Evolutionary conservation across 163 green algal genomes (phyloP), one percentile per base, ranked within the genome.

Genomic region (Trebouxiophyceae sp.): DNA sequence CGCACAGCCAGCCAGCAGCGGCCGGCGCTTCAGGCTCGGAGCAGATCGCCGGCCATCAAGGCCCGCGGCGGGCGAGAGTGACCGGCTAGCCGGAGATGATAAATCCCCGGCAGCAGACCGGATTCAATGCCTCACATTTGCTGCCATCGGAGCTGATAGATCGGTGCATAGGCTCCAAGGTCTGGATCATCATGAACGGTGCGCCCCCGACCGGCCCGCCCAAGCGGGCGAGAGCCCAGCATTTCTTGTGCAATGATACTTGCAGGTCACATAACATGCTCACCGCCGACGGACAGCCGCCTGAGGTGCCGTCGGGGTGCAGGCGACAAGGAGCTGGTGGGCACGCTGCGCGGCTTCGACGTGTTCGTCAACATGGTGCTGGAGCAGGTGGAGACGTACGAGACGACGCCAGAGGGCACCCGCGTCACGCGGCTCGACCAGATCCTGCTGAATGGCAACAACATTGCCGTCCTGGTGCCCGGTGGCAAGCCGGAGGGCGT

Each of bases 321-420:
- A 50, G 39, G 87, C 16, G 86, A 94, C 71, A 93, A 92, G 73
- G 89, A 95, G 69, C 85, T 98, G 54, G 82, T 93, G 19, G 92
- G 92, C 26, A 96, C 84, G 23, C 75, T 97, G 44, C 67, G 85
- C 54, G 95, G 95, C 5, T 99, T 99, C 69, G 95, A 99, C 66
- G 88, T 96, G 1, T 99, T 97, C 70, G 95, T 99, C 1, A 97
- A 99, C 80, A 99, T 99, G 93, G 72, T 99, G 45, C 82, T 99
- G 33, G 91, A 98, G 65, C 89, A 99, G 58, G 95, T 99, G 16
- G 91, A 81, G 12, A 95, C 98, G 73, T 89, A 86, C 28, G 90
- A 98, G 65, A 71, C 84, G 27, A 89, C 80, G 7, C 74, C 86
- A 6, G 88, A 91, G 58, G 87, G 86, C 24, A 84, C 78, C 46